Conservation (phyloP, 306 rosid species). For the Nissolia schottii region DNA sequence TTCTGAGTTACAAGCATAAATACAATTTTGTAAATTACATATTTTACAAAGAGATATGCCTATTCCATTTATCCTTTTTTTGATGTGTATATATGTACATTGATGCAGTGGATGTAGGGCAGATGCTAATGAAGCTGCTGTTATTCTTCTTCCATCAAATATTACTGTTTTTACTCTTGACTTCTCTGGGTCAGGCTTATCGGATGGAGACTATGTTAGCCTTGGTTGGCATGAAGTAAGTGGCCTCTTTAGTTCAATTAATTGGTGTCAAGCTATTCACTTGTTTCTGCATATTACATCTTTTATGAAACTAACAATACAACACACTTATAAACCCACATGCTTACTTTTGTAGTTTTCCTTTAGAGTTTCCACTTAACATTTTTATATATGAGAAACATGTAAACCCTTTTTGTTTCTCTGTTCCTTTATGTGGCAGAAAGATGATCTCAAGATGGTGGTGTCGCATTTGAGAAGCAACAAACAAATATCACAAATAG, state of each 20-base stretch:
- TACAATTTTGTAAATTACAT: neutral
- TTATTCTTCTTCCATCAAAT: conserved; percentile 86
- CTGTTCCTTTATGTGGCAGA: conserved; percentile 41
- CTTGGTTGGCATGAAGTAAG: conserved; percentile 99
- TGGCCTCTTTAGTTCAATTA: conserved; percentile 18
- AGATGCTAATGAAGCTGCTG: conserved; percentile 97
- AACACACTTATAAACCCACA: neutral
- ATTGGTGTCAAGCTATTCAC: conserved; percentile 17
- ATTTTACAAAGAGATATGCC: conserved; percentile 6
- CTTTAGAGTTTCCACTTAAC: neutral
- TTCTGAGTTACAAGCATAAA: conserved; percentile 1
- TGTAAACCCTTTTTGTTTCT: conserved; percentile 19
- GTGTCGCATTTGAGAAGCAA: conserved; percentile 76
- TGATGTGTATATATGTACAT: conserved; percentile 23
- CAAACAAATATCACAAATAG: conserved; percentile 74
- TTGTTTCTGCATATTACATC: conserved; percentile 17
- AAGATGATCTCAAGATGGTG: conserved; percentile 86
- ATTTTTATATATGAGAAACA: neutral
- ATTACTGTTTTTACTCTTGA: conserved; percentile 96
- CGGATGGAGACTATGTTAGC: conserved; percentile 94
- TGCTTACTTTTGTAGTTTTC: neutral
- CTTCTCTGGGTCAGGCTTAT: conserved; percentile 96
- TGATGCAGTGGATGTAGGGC: conserved; percentile 96
- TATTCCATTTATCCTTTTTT: conserved; percentile 1
- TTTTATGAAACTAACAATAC: conserved; percentile 7